Evolutionary conservation across 2,329 filamentous ascomycete species (phyloP), one percentile per base, ranked within the genome.

Genomic region (Phialophora chinensis): DNA sequence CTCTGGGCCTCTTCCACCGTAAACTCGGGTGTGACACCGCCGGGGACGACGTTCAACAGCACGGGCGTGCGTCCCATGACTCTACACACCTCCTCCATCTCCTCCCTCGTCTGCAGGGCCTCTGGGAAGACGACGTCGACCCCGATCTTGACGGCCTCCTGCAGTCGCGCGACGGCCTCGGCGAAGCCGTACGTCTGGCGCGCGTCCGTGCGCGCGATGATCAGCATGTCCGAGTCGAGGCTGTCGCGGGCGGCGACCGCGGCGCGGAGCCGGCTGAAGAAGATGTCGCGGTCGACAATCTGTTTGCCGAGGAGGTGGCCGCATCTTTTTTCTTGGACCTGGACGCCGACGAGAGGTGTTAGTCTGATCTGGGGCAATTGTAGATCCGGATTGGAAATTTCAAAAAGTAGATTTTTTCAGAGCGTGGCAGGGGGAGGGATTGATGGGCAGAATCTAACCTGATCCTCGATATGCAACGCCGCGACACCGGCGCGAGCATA

Each of bases 391-490:
- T 25, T 25, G 23, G 23, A 2, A 25, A 1, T 25, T 25, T 25
- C n/a, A n/a, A 25, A 25, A 25, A 25, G 2, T 25, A 25, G 23
- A 25, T 1, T 25, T 25, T 25, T 25, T 25, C 23, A 25, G 23
- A 25, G 23, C 23, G 23, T 25, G 23, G 23, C 23, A 2, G 23
- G 23, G 2, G 23, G 2, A 25, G 23, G 23, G 23, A 2, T 25
- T 25, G 2, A 25, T 8, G 14, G 12, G 17, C 8, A 57, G 17
- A 63, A 25, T 25, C 68, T 57, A 31, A 61, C 59, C 60, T 81
- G 77, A 74, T 87, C 85, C 74, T 87, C 85, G 69, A 87, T 81
- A 72, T 87, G 85, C 53, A 87, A 79, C 10, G 79, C 85, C 1
- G 85, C 85, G 2, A 87, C 82, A 27, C 85, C 85, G 2, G 83